Evolutionary conservation across 331 rosid genomes (phyloP), one percentile per base, ranked within the genome.

Genomic region (Quercus tomentella): DNA sequence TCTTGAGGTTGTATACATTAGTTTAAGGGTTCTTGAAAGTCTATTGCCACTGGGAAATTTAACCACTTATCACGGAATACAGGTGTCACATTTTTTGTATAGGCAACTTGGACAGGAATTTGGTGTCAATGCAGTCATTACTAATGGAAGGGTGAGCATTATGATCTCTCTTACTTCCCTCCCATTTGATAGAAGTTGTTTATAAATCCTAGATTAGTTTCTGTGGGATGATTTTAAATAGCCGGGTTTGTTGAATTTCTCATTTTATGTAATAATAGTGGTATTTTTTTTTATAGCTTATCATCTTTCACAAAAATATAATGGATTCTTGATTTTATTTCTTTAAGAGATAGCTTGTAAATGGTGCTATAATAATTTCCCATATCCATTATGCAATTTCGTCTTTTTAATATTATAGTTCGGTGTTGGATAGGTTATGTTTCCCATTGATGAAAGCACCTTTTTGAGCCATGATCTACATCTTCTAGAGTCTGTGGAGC

Each of bases 81-180:
- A 96, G 99, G 97, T 89, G 83, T 92, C 81, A 22, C 87, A 61
- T 4, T 85, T 89, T 82, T 81, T 96, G 86, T 73, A 77, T 58
- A 72, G 82, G 81, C 79, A 69, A 72, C 88, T 93, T 81, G 96
- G 97, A 56, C 86, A 93, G 79, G 94, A 87, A 78, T 89, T 87
- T 76, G 84, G 87, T 82, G 84, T 60, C 73, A 90, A 88, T 83
- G 98, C 94, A 68, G 93, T 96, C 84, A 86, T 96, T 82, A 93
- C 99, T 75, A 96, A 96, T 78, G 99, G 99, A 89, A 93, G 99
- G 92, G 99, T 96, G 89, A 89, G 93, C 83, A 52, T 75, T 51
- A 28, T 65, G 56, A 26, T 26, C 23, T 76, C 78, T 80, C 23
- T 80, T 43, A 12, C 1, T 0, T 43, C 51, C 73, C 77, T 28